A percentile compares a stretch with the other conserved stretches of the same genome.
Conservation (phyloP, 1,284 basidiomycete species). For the Fomes fomentarius region DNA sequence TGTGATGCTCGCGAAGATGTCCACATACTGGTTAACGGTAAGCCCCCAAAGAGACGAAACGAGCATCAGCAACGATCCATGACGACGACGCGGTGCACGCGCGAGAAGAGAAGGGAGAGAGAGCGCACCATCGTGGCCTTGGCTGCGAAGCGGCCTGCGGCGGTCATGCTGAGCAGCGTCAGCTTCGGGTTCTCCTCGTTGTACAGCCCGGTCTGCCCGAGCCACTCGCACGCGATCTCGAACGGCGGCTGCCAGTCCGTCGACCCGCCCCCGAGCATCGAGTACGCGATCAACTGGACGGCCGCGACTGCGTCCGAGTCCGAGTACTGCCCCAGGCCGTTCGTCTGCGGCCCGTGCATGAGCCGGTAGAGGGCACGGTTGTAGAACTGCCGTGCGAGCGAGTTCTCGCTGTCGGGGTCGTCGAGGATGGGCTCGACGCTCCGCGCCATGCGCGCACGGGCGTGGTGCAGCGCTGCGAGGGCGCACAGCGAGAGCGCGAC, state of each 20-base stretch:
- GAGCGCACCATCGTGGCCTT: constrained; percentile 71
- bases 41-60: not conserved
- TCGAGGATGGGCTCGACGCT: constrained; percentile 45
- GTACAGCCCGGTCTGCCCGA: constrained; percentile 62
- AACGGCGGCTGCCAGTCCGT: constrained; percentile 71
- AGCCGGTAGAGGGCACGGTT: constrained; percentile 64
- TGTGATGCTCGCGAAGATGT: constrained; percentile 71
- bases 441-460: constrained; percentile 60
- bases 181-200: constrained; percentile 64
- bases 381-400: constrained; percentile 67
- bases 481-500: constrained; percentile 74
- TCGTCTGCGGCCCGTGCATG: constrained; percentile 44
- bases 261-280: constrained; percentile 62
- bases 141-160: constrained; percentile 57
- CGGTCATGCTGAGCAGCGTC: constrained; percentile 55
- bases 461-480: constrained; percentile 71
- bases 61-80: not conserved
- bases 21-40: constrained; percentile 65
- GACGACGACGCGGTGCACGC: not conserved
- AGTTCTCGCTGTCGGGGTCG: constrained; percentile 55
- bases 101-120: not conserved
- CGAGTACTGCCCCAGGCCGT: constrained; percentile 52
- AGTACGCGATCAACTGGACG: constrained; percentile 71
- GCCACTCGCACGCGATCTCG: constrained; percentile 71
- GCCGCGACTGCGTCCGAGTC: constrained; percentile 76